These are phyloP conservation scores for Smithsoniella earleae DNA, from an alignment of 163 green algal genomes.

Conservation along the genomic window DNA sequence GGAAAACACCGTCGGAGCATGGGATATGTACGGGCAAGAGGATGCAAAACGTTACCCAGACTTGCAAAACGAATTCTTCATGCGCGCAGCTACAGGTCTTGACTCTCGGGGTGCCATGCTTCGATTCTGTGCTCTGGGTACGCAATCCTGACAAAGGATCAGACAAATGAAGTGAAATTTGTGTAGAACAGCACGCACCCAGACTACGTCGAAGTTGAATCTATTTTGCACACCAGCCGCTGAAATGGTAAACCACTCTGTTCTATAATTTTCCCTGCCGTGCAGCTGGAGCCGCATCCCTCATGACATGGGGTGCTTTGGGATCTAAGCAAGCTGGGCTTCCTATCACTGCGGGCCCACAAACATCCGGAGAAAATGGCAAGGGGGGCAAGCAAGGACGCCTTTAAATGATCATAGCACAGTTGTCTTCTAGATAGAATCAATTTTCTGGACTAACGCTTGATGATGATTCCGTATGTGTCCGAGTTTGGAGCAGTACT, in stretches of 20 bases:
- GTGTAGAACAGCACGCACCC: neutral
- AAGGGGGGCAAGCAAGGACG: constrained; percentile 37
- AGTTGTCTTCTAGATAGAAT: too few relatives aligned
- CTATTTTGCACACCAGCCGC: neutral
- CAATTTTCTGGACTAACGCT: too few relatives aligned
- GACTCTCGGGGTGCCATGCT: constrained; percentile 65
- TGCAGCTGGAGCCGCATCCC: constrained; percentile 45
- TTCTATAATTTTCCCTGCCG: constrained; percentile 4
- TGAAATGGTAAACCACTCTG: neutral
- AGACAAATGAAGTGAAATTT: neutral
- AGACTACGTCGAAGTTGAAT: neutral
- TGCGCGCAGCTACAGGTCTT: constrained; percentile 61
- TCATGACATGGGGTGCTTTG: constrained; percentile 65
- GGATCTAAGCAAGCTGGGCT: constrained; percentile 67
- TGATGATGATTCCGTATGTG: too few relatives aligned
- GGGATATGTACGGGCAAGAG: constrained; percentile 87
- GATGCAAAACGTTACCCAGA: constrained; percentile 68
- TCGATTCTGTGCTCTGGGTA: constrained; percentile 56
- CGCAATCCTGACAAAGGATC: neutral
- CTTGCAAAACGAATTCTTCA: constrained; percentile 78
- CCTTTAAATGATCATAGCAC: too few relatives aligned
- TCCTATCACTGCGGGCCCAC: constrained; percentile 78
- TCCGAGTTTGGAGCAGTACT: too few relatives aligned
- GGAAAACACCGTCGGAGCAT: constrained; percentile 83
- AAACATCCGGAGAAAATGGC: constrained; percentile 51